A percentile compares a stretch with the other conserved stretches of the same genome.
Conservation (phyloP, 106 monocot genomes). For the Acanthochlamys bracteata region DNA sequence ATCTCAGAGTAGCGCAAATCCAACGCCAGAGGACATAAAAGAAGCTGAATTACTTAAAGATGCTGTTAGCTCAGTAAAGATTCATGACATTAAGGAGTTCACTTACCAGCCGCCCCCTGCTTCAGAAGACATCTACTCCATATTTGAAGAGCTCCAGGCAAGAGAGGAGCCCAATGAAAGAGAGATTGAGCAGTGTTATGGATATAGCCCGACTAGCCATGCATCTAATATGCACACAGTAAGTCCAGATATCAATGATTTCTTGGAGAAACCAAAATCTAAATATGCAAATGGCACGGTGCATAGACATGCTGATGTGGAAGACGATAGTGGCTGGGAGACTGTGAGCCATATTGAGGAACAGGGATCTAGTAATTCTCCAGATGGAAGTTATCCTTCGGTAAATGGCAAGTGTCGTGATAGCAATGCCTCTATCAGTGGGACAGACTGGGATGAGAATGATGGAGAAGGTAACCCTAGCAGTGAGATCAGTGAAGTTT, state of each 20-base stretch:
- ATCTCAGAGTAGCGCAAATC: background rate
- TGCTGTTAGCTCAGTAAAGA: constrained; percentile 31
- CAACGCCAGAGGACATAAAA: constrained; percentile 15
- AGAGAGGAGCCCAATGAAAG: constrained; percentile 38
- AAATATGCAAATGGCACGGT: constrained; percentile 17
- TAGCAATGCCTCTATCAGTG: constrained; percentile 53
- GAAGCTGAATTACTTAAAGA: constrained; percentile 60
- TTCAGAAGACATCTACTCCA: constrained; percentile 75
- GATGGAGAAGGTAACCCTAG: constrained; percentile 19
- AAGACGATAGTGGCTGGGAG: constrained; percentile 89
- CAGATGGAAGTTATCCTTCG: constrained; percentile 67
- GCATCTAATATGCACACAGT: constrained; percentile 47
- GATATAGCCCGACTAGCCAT: constrained; percentile 23
- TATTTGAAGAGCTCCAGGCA: constrained; percentile 64
- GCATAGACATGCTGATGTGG: constrained; percentile 33
- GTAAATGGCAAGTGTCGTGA: constrained; percentile 47
- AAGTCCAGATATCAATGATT: constrained; percentile 42
- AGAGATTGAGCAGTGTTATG: constrained; percentile 49
- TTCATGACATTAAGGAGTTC: constrained; percentile 66
- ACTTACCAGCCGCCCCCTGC: constrained; percentile 52
- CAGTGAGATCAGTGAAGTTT: constrained; percentile 62
- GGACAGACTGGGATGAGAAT: constrained; percentile 48
- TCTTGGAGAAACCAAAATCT: constrained; percentile 19
- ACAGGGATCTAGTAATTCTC: constrained; percentile 72
- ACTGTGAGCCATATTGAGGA: constrained; percentile 68